phyloP scores from a whole-genome alignment of 345 rosid species.

The Citrus cavaleriei region DNA sequence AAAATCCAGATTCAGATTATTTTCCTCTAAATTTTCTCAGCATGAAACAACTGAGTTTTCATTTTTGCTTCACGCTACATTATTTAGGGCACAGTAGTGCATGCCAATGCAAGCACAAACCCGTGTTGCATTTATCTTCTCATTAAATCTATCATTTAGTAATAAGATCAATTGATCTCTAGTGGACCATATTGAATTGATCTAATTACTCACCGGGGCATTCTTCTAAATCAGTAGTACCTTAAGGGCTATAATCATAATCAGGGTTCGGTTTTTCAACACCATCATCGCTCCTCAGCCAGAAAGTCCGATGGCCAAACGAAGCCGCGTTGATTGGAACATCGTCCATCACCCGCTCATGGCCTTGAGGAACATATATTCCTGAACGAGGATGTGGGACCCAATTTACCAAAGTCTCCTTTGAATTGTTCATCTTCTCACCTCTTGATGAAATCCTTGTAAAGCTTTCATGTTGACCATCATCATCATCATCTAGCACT shows the following conservation, averaged over 20 bases:
- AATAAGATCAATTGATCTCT: too few species aligned
- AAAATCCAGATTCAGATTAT: too few species aligned
- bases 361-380: slow-evolving; percentile 59
- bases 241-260: neutral
- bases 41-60: too few species aligned
- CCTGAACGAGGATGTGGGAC: slow-evolving; percentile 68
- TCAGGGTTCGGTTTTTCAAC: slow-evolving; percentile 40
- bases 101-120: too few species aligned
- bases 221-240: neutral
- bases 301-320: slow-evolving; percentile 32
- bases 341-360: slow-evolving; percentile 57
- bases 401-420: slow-evolving; percentile 27
- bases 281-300: slow-evolving; percentile 55
- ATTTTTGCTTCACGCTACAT: too few species aligned
- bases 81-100: too few species aligned
- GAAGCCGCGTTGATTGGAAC: slow-evolving; percentile 54
- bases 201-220: neutral
- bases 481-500: neutral
- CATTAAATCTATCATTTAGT: too few species aligned
- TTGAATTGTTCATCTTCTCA: neutral
- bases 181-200: too few species aligned
- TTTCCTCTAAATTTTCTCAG: too few species aligned
- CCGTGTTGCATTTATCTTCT: too few species aligned
- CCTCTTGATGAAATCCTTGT: neutral
- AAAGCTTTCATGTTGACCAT: neutral